Conservation (phyloP, 345 rosid species). For the Camelina hispida region DNA sequence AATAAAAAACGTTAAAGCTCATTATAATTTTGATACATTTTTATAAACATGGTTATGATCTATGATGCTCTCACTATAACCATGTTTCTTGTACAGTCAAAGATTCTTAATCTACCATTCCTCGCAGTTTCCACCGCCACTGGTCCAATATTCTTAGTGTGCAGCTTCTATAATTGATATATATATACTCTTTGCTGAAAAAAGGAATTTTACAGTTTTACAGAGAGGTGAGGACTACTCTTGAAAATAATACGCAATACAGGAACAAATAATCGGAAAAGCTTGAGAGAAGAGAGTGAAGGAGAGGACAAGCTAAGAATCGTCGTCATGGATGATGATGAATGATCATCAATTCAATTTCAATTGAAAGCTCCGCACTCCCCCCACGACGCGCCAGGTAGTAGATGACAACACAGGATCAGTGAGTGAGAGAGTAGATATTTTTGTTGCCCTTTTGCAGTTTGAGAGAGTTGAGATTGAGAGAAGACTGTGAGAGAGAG, state of each 20-base stretch:
- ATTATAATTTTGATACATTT: too few relatives aligned
- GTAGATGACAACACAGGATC: neutral
- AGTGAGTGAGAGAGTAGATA: constrained; percentile 18
- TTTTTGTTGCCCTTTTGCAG: constrained; percentile 9
- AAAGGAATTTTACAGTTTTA: constrained; percentile 6
- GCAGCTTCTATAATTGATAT: neutral
- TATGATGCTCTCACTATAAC: too few relatives aligned
- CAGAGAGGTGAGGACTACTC: neutral
- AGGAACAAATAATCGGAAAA: neutral
- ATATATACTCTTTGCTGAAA: neutral
- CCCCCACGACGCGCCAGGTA: neutral
- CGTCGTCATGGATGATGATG: constrained; percentile 40
- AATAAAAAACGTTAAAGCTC: neutral
- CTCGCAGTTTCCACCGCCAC: neutral
- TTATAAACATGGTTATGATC: too few relatives aligned
- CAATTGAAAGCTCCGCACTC: neutral
- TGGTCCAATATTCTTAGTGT: neutral
- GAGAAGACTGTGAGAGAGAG: neutral
- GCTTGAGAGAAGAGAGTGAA: constrained; percentile 28
- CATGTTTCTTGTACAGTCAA: neutral
- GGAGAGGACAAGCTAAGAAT: constrained; percentile 36
- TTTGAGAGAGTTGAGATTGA: too few relatives aligned
- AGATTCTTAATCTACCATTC: neutral
- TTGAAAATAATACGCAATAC: neutral
- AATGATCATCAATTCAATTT: constrained; percentile 33